Conservation (phyloP, 352 stramenopile species). For the Pythium brachiatum region DNA sequence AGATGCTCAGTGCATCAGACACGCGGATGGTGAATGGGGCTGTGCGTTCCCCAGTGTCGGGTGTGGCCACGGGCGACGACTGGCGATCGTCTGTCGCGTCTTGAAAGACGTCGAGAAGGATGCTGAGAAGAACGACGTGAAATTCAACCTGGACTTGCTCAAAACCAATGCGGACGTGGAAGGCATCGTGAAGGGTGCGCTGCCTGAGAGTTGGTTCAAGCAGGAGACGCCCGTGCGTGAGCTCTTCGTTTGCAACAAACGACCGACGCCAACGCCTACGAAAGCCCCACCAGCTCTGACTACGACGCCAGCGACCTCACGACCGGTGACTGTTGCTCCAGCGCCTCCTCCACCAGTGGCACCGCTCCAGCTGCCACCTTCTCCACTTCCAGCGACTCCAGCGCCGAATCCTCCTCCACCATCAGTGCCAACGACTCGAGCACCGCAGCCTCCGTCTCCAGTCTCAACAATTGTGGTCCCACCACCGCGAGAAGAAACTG, state of each 20-base stretch:
- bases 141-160: neutral
- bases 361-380: constrained; percentile 2
- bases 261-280: neutral
- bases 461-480: constrained; percentile 73
- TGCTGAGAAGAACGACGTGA: neutral
- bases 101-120: neutral
- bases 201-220: neutral
- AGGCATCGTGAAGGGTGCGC: neutral
- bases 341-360: neutral
- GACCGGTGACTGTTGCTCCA: neutral
- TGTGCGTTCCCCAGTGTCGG: neutral
- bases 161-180: neutral
- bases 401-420: neutral
- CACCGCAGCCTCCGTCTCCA: constrained; percentile 6
- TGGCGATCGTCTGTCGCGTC: neutral
- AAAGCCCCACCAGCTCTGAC: neutral
- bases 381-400: neutral
- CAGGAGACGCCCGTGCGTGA: neutral
- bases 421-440: neutral
- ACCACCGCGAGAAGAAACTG: too few relatives aligned
- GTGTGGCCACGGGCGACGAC: neutral
- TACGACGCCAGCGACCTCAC: neutral
- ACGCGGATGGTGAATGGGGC: neutral
- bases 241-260: neutral
- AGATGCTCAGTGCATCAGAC: neutral